Percentiles rank a stretch among this genome's conserved stretches.
Evolutionary conservation across 768 basidiomycete genomes (phyloP).

Genomic region (Leccinum pellstonianum): DNA sequence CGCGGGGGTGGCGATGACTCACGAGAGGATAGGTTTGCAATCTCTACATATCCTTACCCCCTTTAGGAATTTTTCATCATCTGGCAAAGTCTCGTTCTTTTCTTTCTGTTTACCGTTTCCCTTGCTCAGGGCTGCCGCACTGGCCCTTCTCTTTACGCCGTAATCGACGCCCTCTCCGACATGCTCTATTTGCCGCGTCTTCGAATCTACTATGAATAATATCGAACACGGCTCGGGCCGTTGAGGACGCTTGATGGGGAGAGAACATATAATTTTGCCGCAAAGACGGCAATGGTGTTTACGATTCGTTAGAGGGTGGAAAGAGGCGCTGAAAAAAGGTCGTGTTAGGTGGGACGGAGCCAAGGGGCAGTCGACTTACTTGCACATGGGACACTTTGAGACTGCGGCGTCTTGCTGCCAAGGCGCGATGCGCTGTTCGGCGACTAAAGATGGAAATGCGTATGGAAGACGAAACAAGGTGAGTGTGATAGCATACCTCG

Average conservation of each 20-base stretch:
- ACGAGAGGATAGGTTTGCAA: conserved; percentile 82
- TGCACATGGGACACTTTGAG: conserved; percentile 82
- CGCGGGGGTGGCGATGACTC: conserved; percentile 34
- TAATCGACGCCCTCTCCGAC: conserved; percentile 83
- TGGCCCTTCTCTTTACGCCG: conserved; percentile 59
- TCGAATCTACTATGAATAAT: conserved; percentile 82
- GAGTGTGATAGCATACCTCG: conserved; percentile 49
- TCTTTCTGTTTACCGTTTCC: conserved; percentile 34
- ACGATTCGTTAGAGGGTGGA: conserved; percentile 87
- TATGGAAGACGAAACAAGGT: conserved; percentile 5
- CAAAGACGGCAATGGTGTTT: conserved; percentile 97
- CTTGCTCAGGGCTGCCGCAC: not conserved
- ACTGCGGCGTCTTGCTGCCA: conserved; percentile 87
- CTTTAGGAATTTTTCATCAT: conserved; percentile 82
- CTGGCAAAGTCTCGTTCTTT: conserved; percentile 41
- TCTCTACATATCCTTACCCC: conserved; percentile 86
- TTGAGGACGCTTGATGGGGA: conserved; percentile 73
- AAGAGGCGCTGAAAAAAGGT: conserved; percentile 51
- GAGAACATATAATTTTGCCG: conserved; percentile 86
- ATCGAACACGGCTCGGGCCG: conserved; percentile 71
- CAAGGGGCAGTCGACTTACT: conserved; percentile 42
- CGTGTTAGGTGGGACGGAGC: conserved; percentile 7
- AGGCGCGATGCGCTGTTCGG: conserved; percentile 90
- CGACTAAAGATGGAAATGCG: conserved; percentile 40
- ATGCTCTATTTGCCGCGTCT: conserved; percentile 76